Percentiles rank a stretch among this genome's conserved stretches.
Evolutionary conservation across 2,329 filamentous ascomycete genomes (phyloP).

Genomic region (Alternaria viburni): DNA sequence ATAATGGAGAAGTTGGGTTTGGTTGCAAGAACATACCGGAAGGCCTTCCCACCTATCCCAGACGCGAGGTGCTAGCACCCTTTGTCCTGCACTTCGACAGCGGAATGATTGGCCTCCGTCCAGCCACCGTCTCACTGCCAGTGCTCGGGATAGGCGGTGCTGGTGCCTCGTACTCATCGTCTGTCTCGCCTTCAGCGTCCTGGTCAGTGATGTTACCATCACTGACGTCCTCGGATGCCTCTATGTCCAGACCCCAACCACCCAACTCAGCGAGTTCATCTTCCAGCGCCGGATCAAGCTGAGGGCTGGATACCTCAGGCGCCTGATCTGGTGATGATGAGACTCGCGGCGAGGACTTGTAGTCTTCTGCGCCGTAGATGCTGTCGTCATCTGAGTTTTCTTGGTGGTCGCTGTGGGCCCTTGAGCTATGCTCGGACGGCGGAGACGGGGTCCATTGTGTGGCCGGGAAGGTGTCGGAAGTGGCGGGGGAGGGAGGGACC

Average conservation of each 20-base stretch:
- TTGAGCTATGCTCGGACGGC: neutral
- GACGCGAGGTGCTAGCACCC: neutral
- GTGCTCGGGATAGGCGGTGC: neutral
- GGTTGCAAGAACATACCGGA: neutral
- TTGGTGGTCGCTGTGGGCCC: neutral
- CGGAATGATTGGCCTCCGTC: neutral
- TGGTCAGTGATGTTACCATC: neutral
- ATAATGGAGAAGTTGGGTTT: neutral
- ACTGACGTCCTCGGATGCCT: neutral
- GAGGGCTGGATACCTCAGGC: neutral
- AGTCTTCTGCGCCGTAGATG: neutral
- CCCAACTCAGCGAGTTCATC: neutral
- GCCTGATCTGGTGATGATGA: neutral
- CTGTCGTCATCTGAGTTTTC: neutral
- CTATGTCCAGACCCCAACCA: neutral
- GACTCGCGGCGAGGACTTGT: neutral
- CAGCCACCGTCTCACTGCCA: neutral
- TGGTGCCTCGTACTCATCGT: neutral
- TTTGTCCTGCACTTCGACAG: constrained; percentile 1
- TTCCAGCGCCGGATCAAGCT: neutral
- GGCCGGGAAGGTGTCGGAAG: neutral
- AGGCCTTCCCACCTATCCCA: neutral
- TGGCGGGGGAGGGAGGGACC: neutral
- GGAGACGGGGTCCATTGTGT: neutral
- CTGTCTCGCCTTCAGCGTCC: constrained; percentile 1